A percentile compares a stretch with the other conserved stretches of the same genome.
Conservation (phyloP, 331 rosid genomes). For the Quercus phellos region DNA sequence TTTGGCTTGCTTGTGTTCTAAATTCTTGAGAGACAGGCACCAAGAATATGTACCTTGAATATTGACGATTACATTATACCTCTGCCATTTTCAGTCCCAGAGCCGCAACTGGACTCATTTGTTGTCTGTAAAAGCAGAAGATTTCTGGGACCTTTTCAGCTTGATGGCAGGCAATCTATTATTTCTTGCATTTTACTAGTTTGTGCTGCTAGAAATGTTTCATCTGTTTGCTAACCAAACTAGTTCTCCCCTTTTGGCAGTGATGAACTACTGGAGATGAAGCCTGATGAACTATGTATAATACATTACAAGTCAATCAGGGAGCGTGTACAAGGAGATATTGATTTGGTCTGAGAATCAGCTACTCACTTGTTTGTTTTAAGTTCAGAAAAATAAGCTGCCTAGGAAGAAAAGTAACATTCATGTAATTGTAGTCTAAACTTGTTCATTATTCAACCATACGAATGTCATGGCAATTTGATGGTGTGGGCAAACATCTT, state of each 20-base stretch:
- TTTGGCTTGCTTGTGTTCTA: not conserved
- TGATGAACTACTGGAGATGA: slow-evolving; percentile 81
- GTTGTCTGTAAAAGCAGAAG: slow-evolving; percentile 87
- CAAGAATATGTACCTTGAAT: not conserved
- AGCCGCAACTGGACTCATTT: slow-evolving; percentile 70
- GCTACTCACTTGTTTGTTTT: not conserved
- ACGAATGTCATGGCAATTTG: not conserved
- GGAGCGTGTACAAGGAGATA: slow-evolving; percentile 43
- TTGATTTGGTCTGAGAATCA: slow-evolving; percentile 29
- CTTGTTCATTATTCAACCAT: not conserved
- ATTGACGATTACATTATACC: not conserved
- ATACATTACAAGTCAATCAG: slow-evolving; percentile 52
- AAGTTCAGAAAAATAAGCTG: not conserved
- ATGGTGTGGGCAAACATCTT: not conserved
- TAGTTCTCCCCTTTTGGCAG: slow-evolving; percentile 22
- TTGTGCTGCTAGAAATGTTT: not conserved
- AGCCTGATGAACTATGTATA: slow-evolving; percentile 55
- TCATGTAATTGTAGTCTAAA: not conserved
- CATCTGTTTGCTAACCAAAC: not conserved
- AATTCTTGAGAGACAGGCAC: not conserved
- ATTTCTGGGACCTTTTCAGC: slow-evolving; percentile 78
- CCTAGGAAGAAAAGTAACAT: not conserved
- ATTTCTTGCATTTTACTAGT: slow-evolving; percentile 6
- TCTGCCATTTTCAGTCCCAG: slow-evolving; percentile 56
- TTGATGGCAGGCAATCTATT: slow-evolving; percentile 58